Percentiles rank a stretch among this genome's conserved stretches.
These are phyloP conservation scores for Gossypium thurberi DNA, from an alignment of 345 rosid genomes.

Conservation along the genomic window DNA sequence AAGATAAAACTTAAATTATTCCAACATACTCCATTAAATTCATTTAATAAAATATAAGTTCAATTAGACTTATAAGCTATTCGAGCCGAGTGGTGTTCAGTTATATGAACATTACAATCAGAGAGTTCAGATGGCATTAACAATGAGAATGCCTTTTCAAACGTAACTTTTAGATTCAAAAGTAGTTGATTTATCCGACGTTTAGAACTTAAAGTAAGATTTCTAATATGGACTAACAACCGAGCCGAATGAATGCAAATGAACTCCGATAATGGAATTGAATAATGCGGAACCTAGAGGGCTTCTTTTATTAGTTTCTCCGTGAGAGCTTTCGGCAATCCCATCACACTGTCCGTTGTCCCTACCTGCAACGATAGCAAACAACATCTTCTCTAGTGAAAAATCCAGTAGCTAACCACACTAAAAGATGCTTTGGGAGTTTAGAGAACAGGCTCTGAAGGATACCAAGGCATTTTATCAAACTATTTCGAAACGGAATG, in stretches of 20 bases:
- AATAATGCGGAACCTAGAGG: slow-evolving; percentile 15
- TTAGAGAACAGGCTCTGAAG: neutral
- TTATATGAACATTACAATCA: neutral
- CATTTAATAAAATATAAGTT: too few relatives aligned
- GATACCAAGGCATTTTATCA: neutral
- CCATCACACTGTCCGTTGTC: slow-evolving; percentile 90
- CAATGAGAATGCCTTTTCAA: neutral
- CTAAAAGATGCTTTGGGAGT: neutral
- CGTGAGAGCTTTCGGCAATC: slow-evolving; percentile 69
- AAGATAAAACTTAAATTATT: neutral
- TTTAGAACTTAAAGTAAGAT: neutral
- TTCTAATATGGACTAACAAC: neutral
- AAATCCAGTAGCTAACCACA: neutral
- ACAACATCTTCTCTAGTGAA: neutral
- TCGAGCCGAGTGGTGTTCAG: neutral
- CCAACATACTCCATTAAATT: too few relatives aligned
- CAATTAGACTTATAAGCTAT: too few relatives aligned
- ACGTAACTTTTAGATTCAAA: neutral
- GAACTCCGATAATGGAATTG: neutral
- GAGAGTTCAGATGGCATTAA: neutral
- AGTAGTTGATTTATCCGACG: neutral
- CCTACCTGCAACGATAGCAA: slow-evolving; percentile 53
- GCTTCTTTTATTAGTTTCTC: slow-evolving; percentile 60
- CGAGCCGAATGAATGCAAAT: neutral
- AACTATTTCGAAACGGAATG: neutral